Conservation (phyloP, 768 basidiomycete species). For the Guyanaporus albipodus region DNA sequence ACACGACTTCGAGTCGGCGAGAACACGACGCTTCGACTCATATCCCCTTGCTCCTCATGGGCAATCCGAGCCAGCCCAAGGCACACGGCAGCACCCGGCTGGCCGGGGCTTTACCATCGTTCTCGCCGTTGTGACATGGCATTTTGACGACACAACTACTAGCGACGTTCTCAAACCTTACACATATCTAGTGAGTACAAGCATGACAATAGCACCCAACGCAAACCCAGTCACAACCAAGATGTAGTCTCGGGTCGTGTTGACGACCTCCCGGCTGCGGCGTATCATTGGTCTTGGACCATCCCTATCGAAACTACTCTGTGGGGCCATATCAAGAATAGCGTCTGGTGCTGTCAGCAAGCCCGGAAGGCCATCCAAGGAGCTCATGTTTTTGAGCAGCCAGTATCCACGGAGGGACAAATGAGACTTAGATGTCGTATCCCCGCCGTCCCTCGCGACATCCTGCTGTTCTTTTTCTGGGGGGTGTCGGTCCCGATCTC, state of each 20-base stretch:
- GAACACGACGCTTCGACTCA: too few relatives aligned
- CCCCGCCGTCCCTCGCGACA: background rate
- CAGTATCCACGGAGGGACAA: slow-evolving; percentile 53
- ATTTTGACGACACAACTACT: too few relatives aligned
- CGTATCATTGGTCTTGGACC: slow-evolving; percentile 13
- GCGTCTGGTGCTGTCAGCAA: slow-evolving; percentile 30
- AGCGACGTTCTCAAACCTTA: background rate
- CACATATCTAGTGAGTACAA: slow-evolving; percentile 4
- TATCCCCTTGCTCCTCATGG: too few relatives aligned
- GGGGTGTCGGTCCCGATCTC: background rate
- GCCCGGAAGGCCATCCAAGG: slow-evolving; percentile 59
- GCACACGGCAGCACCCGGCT: too few relatives aligned
- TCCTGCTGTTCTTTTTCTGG: background rate
- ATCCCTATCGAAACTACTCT: slow-evolving; percentile 17
- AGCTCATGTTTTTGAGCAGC: slow-evolving; percentile 43
- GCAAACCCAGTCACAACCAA: slow-evolving; percentile 19
- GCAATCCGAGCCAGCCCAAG: too few relatives aligned
- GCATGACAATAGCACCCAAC: slow-evolving; percentile 11
- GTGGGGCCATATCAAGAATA: slow-evolving; percentile 4
- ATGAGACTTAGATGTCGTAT: background rate
- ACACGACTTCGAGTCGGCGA: too few relatives aligned
- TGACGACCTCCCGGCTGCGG: background rate
- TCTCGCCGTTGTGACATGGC: too few relatives aligned
- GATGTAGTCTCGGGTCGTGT: background rate
- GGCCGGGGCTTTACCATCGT: too few relatives aligned